Base-by-base conservation (phyloP, 1,139 yeast species). In the Yarrowia galli region DNA sequence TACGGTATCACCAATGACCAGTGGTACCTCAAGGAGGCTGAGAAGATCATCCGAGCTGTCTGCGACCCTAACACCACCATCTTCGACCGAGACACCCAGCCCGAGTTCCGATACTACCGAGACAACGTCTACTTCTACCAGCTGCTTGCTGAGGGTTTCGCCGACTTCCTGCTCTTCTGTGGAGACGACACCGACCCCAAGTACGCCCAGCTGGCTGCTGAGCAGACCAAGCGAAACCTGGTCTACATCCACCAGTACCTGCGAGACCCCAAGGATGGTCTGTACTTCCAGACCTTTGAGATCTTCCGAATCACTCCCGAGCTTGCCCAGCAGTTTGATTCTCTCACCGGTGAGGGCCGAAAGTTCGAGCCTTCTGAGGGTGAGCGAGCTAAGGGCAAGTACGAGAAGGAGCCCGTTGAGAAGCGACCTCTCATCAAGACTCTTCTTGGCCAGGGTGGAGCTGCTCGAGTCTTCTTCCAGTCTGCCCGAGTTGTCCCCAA, bases 391-490 rank as follows among this genome's bases (percentile, higher is more conserved):
- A 75, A 77, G 61, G 73, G 72, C n/a, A 65, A 65, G 67, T 53
- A 53, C 43, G 84, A 80, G 23, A 75, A 77, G 56, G 80, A 81
- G 20, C 73, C 74, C 1, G 68, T 70, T 32, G 79, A 75, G 53
- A 70, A 79, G 70, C 72, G 85, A 77, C 74, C 83, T 70, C 74
- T 81, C 70, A 81, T 79, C 23, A 87, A 87, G 74, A 85, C 88
- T 69, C 79, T 88, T 71, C 87, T 88, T 81, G 89, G 89, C 1
- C 80, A 82, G 66, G 91, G 87, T 12, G 80, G 89, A 8, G 92
- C 91, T 22, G 91, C 91, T 5, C 81, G 92, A 72, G 83, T 86
- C 5, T 87, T 88, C 76, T 87, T 87, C 78, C 91, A 87, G 75
- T 88, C 88, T 48, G 91, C 89, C 1, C 80, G 92, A 72, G 79